Evolutionary conservation across 129 eudicot species (phyloP).

Genomic region (Flaveria robusta): DNA sequence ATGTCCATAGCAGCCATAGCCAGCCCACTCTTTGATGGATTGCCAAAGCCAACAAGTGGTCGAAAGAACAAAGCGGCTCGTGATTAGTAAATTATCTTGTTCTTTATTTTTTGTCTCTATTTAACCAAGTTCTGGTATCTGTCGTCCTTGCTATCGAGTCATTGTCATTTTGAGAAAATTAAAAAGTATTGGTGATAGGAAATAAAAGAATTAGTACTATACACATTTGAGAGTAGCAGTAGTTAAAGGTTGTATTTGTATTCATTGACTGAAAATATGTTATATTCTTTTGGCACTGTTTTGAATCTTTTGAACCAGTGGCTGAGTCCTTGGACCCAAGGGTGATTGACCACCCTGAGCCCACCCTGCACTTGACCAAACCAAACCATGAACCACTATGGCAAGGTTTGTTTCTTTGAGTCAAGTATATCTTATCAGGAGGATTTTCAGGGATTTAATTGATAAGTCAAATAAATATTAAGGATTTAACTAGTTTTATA

Average conservation of each 20-base stretch:
- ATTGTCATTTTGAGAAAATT: constrained; percentile 1
- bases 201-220: constrained; percentile 31
- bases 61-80: constrained; percentile 77
- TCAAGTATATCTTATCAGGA: too few relatives aligned
- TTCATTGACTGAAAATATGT: not conserved
- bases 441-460: too few relatives aligned
- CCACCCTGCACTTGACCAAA: not conserved
- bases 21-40: constrained; percentile 76
- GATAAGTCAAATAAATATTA: too few relatives aligned
- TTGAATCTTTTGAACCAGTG: not conserved
- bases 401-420: too few relatives aligned
- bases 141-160: not conserved
- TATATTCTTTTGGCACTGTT: not conserved
- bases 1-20: constrained; percentile 62
- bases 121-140: constrained; percentile 1
- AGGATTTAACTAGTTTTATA: too few relatives aligned
- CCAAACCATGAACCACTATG: not conserved
- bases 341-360: not conserved
- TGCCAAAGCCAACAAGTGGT: constrained; percentile 63
- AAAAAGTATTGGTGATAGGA: constrained; percentile 7
- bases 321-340: not conserved
- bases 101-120: constrained; percentile 17
- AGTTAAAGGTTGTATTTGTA: not conserved
- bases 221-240: not conserved
- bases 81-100: constrained; percentile 50